These are phyloP conservation scores for Davidsoniella neocaledoniae DNA, from an alignment of 2,329 filamentous ascomycete species.

Conservation along the genomic window DNA sequence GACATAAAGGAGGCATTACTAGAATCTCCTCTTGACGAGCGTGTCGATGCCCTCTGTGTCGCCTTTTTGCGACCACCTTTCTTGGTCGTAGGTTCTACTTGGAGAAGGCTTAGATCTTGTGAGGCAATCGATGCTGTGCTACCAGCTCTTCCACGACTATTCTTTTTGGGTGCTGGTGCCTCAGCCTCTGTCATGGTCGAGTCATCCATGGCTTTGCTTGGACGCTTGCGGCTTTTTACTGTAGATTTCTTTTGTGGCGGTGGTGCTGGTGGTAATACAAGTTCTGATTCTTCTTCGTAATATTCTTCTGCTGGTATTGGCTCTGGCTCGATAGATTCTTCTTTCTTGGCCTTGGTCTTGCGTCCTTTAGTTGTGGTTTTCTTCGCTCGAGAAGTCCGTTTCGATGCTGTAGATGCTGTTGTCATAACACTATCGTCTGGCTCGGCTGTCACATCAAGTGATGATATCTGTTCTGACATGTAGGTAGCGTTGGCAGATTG, in stretches of 20 bases:
- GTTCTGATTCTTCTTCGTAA: background rate
- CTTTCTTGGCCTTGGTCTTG: slow-evolving; percentile 30
- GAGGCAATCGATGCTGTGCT: slow-evolving; percentile 26
- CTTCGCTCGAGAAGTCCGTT: slow-evolving; percentile 29
- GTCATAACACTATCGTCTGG: slow-evolving; percentile 44
- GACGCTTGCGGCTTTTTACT: slow-evolving; percentile 37
- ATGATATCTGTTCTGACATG: slow-evolving; percentile 25
- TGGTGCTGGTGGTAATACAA: slow-evolving; percentile 13
- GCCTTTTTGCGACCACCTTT: slow-evolving; percentile 23
- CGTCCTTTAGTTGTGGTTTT: slow-evolving; percentile 32
- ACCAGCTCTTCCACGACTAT: slow-evolving; percentile 32
- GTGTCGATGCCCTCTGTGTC: slow-evolving; percentile 26
- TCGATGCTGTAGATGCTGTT: slow-evolving; percentile 29
- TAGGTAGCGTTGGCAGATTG: slow-evolving; percentile 35
- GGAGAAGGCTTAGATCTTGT: background rate
- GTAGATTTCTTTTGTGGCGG: slow-evolving; percentile 25
- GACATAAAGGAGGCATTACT: slow-evolving; percentile 34
- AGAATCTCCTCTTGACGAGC: slow-evolving; percentile 10
- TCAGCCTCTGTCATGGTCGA: slow-evolving; percentile 26
- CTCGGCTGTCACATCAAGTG: slow-evolving; percentile 24
- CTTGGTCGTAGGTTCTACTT: slow-evolving; percentile 15
- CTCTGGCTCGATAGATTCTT: slow-evolving; percentile 32
- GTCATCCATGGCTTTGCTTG: slow-evolving; percentile 41
- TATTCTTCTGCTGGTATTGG: background rate
- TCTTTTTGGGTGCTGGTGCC: slow-evolving; percentile 41